Evolutionary conservation across 768 basidiomycete genomes (phyloP).

Genomic region (Boletus coccyginus): DNA sequence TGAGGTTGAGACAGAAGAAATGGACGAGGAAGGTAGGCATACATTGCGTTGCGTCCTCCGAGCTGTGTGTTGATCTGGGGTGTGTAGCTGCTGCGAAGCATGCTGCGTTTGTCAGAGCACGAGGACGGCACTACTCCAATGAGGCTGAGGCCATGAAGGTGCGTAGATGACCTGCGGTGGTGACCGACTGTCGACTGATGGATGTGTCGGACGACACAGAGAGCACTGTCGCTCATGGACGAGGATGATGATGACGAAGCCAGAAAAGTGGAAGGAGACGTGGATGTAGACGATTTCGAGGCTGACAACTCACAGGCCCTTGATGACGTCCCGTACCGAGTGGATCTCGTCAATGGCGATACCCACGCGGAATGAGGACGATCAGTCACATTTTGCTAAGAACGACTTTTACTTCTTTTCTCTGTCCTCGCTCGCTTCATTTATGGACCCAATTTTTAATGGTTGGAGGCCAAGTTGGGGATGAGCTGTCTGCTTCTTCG

Average conservation of each 20-base stretch:
- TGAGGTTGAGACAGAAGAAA: constrained; percentile 73
- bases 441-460: neutral
- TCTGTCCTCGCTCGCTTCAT: neutral
- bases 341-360: constrained; percentile 20
- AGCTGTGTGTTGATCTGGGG: neutral
- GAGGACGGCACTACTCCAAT: constrained; percentile 85
- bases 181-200: neutral
- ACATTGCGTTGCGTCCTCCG: neutral
- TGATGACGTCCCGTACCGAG: neutral
- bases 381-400: neutral
- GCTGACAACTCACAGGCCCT: neutral
- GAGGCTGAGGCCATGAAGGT: constrained; percentile 95
- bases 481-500: neutral
- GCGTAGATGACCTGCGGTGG: constrained; percentile 7
- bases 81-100: constrained; percentile 73
- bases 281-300: constrained; percentile 12
- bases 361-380: constrained; percentile 15
- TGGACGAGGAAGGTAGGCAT: constrained; percentile 78
- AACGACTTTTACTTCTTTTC: neutral
- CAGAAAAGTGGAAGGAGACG: neutral
- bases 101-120: constrained; percentile 74
- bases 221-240: constrained; percentile 59
- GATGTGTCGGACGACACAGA: constrained; percentile 38
- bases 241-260: constrained; percentile 50
- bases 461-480: neutral